phyloP scores from a whole-genome alignment of 257 asterid species.

The Sherardia arvensis region DNA sequence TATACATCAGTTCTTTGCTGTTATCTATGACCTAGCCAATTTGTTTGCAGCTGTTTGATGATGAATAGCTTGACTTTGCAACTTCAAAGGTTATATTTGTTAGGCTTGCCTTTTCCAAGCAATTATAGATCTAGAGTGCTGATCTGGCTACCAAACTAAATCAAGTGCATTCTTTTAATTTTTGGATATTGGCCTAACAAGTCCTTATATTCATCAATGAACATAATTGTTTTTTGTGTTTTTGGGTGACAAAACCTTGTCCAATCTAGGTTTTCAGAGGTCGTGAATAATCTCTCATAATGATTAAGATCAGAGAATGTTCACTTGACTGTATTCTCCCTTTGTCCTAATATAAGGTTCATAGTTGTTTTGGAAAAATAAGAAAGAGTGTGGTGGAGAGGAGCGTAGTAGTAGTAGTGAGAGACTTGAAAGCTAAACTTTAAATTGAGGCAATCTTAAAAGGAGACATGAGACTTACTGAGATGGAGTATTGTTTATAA shows the following conservation, averaged over 20 bases:
- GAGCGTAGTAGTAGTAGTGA: not conserved
- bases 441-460: not conserved
- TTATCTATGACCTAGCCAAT: not conserved
- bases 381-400: not conserved
- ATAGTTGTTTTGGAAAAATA: not conserved
- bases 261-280: constrained; percentile 1
- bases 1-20: constrained; percentile 10
- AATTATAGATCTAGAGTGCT: not conserved
- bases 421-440: not conserved
- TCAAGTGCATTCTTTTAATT: not conserved
- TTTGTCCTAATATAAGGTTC: not conserved
- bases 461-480: not conserved
- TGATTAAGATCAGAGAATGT: not conserved
- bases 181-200: not conserved
- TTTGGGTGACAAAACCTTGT: not conserved
- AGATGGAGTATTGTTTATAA: not conserved
- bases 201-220: not conserved
- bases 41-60: not conserved
- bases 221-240: not conserved
- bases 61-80: not conserved
- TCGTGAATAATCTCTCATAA: too few relatives aligned
- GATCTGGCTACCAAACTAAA: not conserved
- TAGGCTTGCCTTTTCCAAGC: not conserved
- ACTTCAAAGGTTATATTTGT: not conserved
- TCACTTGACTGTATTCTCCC: not conserved